Percentiles rank a stretch among this genome's conserved stretches.
phyloP scores from a whole-genome alignment of 192 early-diverging fungal species.

The Lunasporangiospora selenospora region DNA sequence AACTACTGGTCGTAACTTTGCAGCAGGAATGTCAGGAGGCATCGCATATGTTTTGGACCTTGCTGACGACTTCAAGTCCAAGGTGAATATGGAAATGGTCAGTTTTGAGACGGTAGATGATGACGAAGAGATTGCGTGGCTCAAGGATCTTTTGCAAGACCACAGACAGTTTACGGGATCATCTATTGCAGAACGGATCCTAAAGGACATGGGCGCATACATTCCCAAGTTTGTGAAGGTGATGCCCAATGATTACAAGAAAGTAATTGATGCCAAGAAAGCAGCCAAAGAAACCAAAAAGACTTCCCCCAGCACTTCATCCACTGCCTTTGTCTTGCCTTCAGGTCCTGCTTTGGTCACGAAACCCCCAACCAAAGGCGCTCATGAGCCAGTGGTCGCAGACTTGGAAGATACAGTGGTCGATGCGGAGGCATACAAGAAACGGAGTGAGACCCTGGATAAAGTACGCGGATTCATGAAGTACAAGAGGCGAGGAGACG shows the following conservation, averaged over 20 bases:
- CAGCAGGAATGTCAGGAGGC: constrained; percentile 95
- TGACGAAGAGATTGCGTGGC: constrained; percentile 68
- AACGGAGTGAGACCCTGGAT: constrained; percentile 70
- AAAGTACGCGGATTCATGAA: constrained; percentile 91
- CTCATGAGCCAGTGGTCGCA: constrained; percentile 64
- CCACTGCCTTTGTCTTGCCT: too few species aligned
- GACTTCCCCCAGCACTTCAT: not conserved
- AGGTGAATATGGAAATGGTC: constrained; percentile 88
- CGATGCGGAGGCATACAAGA: constrained; percentile 70
- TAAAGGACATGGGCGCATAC: constrained; percentile 68
- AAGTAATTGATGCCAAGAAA: constrained; percentile 69
- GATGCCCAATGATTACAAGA: constrained; percentile 87
- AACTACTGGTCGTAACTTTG: constrained; percentile 89
- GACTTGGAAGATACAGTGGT: constrained; percentile 89
- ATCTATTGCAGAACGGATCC: constrained; percentile 63
- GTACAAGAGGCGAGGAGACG: constrained; percentile 83
- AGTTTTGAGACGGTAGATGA: constrained; percentile 79
- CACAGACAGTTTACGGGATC: constrained; percentile 81
- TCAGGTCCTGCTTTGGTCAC: constrained; percentile 36
- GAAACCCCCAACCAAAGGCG: constrained; percentile 25
- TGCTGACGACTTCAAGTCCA: constrained; percentile 57
- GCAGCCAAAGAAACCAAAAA: constrained; percentile 19
- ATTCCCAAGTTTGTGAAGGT: constrained; percentile 87
- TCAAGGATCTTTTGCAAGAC: constrained; percentile 75
- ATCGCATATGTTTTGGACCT: constrained; percentile 88